Evolutionary conservation across 768 basidiomycete genomes (phyloP).

Genomic region (Hemileccinum impolitum): DNA sequence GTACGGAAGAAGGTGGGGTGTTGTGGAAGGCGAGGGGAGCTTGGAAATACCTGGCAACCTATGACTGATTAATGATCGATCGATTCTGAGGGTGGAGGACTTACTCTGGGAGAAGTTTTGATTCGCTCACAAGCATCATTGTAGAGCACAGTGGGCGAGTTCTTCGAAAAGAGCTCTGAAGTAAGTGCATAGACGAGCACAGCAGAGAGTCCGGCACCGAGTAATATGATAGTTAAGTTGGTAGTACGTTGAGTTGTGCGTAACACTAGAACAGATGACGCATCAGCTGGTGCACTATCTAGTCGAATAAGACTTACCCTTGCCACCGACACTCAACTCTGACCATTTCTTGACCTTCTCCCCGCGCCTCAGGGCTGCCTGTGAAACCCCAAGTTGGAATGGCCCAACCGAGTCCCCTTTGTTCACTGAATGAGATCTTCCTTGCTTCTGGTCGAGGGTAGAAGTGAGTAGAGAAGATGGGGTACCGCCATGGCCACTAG

Average conservation of each 20-base stretch:
- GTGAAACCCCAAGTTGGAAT: conserved; percentile 70
- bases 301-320: conserved; percentile 45
- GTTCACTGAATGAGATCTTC: conserved; percentile 26
- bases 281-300: background rate
- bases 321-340: conserved; percentile 70
- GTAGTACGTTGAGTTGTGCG: conserved; percentile 47
- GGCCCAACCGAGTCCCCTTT: conserved; percentile 69
- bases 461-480: conserved; percentile 57
- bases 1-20: conserved; percentile 68
- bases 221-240: conserved; percentile 52
- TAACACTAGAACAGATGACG: conserved; percentile 10
- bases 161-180: conserved; percentile 83
- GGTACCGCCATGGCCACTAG: conserved; percentile 43
- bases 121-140: conserved; percentile 53
- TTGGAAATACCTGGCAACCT: conserved; percentile 71
- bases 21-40: conserved; percentile 74
- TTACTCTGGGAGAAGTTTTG: conserved; percentile 43
- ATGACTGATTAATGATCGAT: background rate
- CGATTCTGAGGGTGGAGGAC: conserved; percentile 10
- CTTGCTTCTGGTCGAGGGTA: conserved; percentile 59
- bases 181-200: conserved; percentile 74
- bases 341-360: conserved; percentile 73
- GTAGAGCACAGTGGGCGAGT: conserved; percentile 82
- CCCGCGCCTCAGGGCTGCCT: conserved; percentile 48
- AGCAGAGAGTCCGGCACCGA: conserved; percentile 78